Base-by-base conservation (phyloP, 2,329 filamentous ascomycete species). In the Lizonia empirigonia region DNA sequence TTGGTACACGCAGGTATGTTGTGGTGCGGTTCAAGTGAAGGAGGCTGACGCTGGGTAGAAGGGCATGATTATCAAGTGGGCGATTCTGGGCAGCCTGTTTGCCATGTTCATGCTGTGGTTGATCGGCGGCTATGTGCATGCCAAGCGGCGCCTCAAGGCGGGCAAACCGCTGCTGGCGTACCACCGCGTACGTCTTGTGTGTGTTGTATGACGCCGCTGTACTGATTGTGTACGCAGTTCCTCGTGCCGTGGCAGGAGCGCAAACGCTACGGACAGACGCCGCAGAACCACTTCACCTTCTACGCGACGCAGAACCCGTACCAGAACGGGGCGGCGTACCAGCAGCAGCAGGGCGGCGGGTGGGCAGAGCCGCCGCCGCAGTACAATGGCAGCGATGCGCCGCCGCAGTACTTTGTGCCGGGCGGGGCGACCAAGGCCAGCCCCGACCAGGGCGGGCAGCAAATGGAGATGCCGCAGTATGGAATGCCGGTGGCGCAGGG, bases 21-120 rank as follows among this genome's bases (percentile, higher is more conserved):
- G 3, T 29, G 26, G 2, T 4, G n/a, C 10, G 5, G 13, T 12
- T 12, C 10, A 13, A 29, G 24, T 33, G 12, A 27, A 22, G 2
- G 18, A 42, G 26, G 6, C 39, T 42, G 16, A 35, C 20, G 1
- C 5, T 5, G 15, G 15, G 50, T 49, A 88, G 85, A 81, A 79
- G 27, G 86, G 84, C 49, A 73, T 81, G 48, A 85, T 86, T 50
- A 77, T 91, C 63, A 89, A 90, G 73, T 93, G 88, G 83, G 79
- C 81, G 37, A 74, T 93, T 53, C 84, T 92, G 65, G 81, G 82
- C 53, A 75, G 78, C 55, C 69, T 93, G 58, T 77, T 89, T 62
- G 51, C 80, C 47, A 48, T 85, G 53, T 73, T 90, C 64, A 69
- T 84, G 44, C 63, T 79, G 33, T 90, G 85, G 78, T 77, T 91